Conservation (phyloP, 768 basidiomycete genomes). For the Leccinum incarnatum region DNA sequence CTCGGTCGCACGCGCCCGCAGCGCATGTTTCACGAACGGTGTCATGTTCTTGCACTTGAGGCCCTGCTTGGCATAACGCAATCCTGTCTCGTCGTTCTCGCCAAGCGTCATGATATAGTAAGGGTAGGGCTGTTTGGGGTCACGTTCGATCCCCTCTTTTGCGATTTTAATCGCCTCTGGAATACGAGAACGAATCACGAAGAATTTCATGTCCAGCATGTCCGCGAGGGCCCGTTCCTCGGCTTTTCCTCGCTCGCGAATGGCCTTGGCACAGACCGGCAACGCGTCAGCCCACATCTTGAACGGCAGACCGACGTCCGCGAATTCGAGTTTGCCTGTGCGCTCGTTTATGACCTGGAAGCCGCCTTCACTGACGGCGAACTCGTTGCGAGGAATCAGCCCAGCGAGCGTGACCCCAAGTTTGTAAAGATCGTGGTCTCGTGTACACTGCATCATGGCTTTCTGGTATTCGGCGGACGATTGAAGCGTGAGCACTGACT, state of each 20-base stretch:
- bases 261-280: constrained; percentile 53
- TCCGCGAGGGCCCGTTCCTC: constrained; percentile 51
- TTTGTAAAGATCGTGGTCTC: constrained; percentile 46
- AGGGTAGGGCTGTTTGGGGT: constrained; percentile 55
- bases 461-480: constrained; percentile 44
- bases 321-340: constrained; percentile 38
- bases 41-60: constrained; percentile 53
- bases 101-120: constrained; percentile 59
- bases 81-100: constrained; percentile 44
- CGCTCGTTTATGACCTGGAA: constrained; percentile 45
- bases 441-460: constrained; percentile 49
- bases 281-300: constrained; percentile 54
- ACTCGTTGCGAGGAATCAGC: constrained; percentile 57
- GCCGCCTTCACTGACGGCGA: constrained; percentile 51
- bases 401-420: constrained; percentile 48
- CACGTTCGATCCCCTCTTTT: constrained; percentile 45
- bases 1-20: constrained; percentile 59
- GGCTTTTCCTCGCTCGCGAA: constrained; percentile 42
- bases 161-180: constrained; percentile 46
- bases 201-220: constrained; percentile 61
- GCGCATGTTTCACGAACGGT: constrained; percentile 54
- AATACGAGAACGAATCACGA: constrained; percentile 46
- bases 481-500: constrained; percentile 41
- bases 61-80: constrained; percentile 62
- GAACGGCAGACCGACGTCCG: constrained; percentile 56